Conservation (phyloP, 2,329 filamentous ascomycete genomes). For the Mollisiaceae sp. region DNA sequence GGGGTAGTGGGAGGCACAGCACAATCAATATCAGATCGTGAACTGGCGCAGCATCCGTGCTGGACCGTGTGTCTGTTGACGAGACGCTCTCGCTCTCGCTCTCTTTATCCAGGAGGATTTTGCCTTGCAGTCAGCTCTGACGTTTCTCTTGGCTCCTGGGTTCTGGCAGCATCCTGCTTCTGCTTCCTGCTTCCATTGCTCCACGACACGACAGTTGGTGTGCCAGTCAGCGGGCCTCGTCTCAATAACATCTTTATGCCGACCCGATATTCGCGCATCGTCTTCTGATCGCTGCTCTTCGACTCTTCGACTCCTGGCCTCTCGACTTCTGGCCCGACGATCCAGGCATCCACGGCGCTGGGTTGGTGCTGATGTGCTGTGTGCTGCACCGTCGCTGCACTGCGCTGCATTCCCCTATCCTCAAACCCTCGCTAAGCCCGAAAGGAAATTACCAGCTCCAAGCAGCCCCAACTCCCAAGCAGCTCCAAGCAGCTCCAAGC, state of each 20-base stretch:
- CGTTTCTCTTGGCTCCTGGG: too few species aligned
- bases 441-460: conserved; percentile 40
- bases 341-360: neutral
- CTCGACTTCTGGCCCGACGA: neutral
- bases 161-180: neutral
- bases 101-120: neutral
- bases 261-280: conserved; percentile 6
- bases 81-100: neutral
- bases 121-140: neutral
- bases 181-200: neutral
- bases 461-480: too few species aligned
- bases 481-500: too few species aligned
- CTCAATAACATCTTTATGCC: conserved; percentile 13
- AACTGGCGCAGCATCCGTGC: neutral
- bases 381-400: too few species aligned
- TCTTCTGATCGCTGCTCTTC: too few species aligned
- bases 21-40: neutral
- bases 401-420: conserved; percentile 23
- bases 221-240: neutral
- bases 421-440: conserved; percentile 38
- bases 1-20: conserved; percentile 3
- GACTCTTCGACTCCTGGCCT: too few species aligned
- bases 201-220: conserved; percentile 11
- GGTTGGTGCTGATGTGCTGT: too few species aligned
- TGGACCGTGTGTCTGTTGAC: neutral